Evolutionary conservation across 768 basidiomycete species (phyloP).

Genomic region (Leccinum obscurum): DNA sequence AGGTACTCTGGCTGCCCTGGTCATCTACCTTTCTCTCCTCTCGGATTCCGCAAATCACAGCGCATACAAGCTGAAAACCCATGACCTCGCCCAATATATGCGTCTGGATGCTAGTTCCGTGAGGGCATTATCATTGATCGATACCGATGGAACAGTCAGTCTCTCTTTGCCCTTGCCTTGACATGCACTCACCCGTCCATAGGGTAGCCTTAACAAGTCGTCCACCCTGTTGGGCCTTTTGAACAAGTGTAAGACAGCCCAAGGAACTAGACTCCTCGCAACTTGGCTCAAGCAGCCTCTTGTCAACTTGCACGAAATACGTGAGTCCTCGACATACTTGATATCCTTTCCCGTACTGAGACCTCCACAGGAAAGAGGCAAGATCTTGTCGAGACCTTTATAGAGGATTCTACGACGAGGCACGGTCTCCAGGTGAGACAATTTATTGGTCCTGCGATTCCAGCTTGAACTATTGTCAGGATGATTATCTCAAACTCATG

Average conservation of each 20-base stretch:
- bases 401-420: slow-evolving; percentile 74
- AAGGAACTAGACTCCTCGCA: slow-evolving; percentile 84
- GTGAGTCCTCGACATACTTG: slow-evolving; percentile 43
- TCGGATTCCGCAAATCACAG: slow-evolving; percentile 77
- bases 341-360: not conserved
- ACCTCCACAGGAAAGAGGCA: slow-evolving; percentile 70
- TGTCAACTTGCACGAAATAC: slow-evolving; percentile 90
- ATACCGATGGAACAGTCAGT: slow-evolving; percentile 50
- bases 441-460: not conserved
- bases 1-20: slow-evolving; percentile 75
- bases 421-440: slow-evolving; percentile 70
- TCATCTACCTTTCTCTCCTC: slow-evolving; percentile 79
- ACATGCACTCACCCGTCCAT: slow-evolving; percentile 1
- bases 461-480: slow-evolving; percentile 42
- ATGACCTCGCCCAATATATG: slow-evolving; percentile 95
- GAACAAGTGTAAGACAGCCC: slow-evolving; percentile 95
- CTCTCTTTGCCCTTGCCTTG: not conserved
- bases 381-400: slow-evolving; percentile 82
- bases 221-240: slow-evolving; percentile 86
- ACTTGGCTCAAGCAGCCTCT: slow-evolving; percentile 97
- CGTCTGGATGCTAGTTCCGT: slow-evolving; percentile 93
- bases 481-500: slow-evolving; percentile 86
- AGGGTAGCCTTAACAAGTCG: slow-evolving; percentile 71
- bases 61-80: slow-evolving; percentile 76
- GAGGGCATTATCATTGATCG: slow-evolving; percentile 83